Conservation (phyloP, 1,284 basidiomycete genomes). For the Malassezia equina region DNA sequence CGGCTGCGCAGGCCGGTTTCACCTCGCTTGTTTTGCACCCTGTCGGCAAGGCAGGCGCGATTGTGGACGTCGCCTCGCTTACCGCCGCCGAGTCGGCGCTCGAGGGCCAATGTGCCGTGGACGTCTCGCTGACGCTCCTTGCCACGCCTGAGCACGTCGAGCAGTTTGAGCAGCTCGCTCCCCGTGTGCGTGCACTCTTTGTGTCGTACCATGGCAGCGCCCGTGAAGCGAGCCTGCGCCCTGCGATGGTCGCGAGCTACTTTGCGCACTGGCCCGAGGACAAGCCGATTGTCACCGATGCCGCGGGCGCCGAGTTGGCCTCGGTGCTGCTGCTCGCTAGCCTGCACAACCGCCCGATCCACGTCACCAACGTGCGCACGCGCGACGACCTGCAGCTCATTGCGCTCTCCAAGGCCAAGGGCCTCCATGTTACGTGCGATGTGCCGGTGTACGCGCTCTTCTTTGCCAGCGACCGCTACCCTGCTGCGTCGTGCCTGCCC, state of each 20-base stretch:
- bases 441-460: slow-evolving; percentile 87
- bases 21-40: slow-evolving; percentile 38
- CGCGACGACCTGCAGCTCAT: slow-evolving; percentile 84
- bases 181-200: slow-evolving; percentile 36
- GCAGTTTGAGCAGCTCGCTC: slow-evolving; percentile 27
- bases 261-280: slow-evolving; percentile 83
- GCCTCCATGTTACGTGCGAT: slow-evolving; percentile 89
- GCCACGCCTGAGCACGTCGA: slow-evolving; percentile 31
- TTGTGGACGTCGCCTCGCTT: slow-evolving; percentile 27
- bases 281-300: slow-evolving; percentile 87
- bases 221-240: slow-evolving; percentile 26
- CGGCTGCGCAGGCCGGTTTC: slow-evolving; percentile 28
- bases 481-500: slow-evolving; percentile 59
- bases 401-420: slow-evolving; percentile 84
- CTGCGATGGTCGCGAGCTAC: slow-evolving; percentile 63
- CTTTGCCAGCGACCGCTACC: slow-evolving; percentile 63
- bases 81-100: slow-evolving; percentile 36
- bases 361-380: slow-evolving; percentile 83
- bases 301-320: slow-evolving; percentile 80
- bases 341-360: slow-evolving; percentile 76
- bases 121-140: slow-evolving; percentile 38
- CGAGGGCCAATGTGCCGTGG: slow-evolving; percentile 34
- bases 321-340: slow-evolving; percentile 86
- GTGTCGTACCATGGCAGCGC: slow-evolving; percentile 35
- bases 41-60: slow-evolving; percentile 20